phyloP scores from a whole-genome alignment of 2,329 filamentous ascomycete species.

The Epicoccum sorghinum region DNA sequence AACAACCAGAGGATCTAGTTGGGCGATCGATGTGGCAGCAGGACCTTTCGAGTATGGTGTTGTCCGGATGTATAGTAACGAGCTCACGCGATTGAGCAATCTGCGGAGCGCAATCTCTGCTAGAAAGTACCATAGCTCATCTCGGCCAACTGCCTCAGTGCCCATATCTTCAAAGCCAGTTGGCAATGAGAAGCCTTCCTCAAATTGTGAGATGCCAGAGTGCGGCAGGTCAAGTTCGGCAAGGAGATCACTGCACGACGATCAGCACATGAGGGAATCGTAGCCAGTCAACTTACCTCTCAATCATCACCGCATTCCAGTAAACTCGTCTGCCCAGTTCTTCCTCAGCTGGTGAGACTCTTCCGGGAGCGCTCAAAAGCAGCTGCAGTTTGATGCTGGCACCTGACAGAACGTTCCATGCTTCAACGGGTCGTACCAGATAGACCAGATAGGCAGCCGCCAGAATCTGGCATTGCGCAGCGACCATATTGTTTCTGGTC shows the following conservation, averaged over 20 bases:
- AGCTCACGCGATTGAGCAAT: constrained; percentile 78
- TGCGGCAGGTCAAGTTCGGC: constrained; percentile 82
- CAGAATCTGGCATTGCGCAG: constrained; percentile 80
- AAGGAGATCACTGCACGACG: constrained; percentile 63
- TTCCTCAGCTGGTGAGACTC: constrained; percentile 71
- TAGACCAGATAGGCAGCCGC: constrained; percentile 85
- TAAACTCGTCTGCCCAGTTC: constrained; percentile 80
- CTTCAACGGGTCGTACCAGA: constrained; percentile 79
- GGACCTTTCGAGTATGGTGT: constrained; percentile 42
- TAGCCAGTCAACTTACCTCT: constrained; percentile 55
- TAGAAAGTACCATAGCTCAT: constrained; percentile 86
- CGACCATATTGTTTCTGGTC: constrained; percentile 78
- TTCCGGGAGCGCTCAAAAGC: constrained; percentile 73
- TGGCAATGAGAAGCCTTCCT: constrained; percentile 79
- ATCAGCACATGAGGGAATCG: background rate
- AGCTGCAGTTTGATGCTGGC: constrained; percentile 83
- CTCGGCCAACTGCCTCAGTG: constrained; percentile 70
- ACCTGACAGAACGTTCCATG: constrained; percentile 80
- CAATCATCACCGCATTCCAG: constrained; percentile 82
- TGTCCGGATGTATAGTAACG: constrained; percentile 78
- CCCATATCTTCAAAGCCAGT: constrained; percentile 74
- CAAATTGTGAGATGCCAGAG: constrained; percentile 81
- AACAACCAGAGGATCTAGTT: constrained; percentile 76
- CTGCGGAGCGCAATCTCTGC: constrained; percentile 81
- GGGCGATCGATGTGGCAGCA: constrained; percentile 69